Evolutionary conservation across 2,329 filamentous ascomycete genomes (phyloP).

Genomic region (Claviceps capensis): DNA sequence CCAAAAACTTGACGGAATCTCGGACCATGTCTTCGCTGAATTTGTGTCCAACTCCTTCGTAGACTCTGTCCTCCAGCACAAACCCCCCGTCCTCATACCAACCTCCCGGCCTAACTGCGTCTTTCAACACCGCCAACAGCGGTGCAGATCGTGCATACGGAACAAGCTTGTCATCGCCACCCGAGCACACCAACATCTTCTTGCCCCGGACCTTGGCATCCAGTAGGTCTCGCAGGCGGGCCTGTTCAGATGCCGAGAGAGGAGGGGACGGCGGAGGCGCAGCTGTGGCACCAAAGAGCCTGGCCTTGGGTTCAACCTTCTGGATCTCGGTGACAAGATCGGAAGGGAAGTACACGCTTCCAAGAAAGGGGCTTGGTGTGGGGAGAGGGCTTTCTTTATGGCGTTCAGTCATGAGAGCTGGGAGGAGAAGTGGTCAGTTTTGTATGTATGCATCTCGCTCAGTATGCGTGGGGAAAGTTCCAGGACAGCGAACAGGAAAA

Average conservation of each 20-base stretch:
- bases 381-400: conserved; percentile 50
- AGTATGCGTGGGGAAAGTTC: too few species aligned
- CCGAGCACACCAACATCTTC: conserved; percentile 49
- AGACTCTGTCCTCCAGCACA: conserved; percentile 50
- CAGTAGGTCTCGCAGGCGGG: conserved; percentile 30
- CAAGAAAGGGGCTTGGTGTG: conserved; percentile 47
- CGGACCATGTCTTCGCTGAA: conserved; percentile 54
- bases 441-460: not conserved
- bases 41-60: conserved; percentile 54
- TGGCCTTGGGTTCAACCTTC: conserved; percentile 59
- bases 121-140: conserved; percentile 49
- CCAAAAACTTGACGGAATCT: conserved; percentile 52
- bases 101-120: conserved; percentile 24
- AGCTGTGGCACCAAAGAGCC: conserved; percentile 46
- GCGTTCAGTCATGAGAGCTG: conserved; percentile 60
- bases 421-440: not conserved
- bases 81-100: conserved; percentile 45
- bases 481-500: too few species aligned
- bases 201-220: conserved; percentile 43
- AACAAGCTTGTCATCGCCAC: conserved; percentile 57
- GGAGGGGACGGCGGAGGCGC: conserved; percentile 15
- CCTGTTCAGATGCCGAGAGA: conserved; percentile 24
- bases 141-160: conserved; percentile 48
- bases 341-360: conserved; percentile 62
- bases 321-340: conserved; percentile 50